Evolutionary conservation across 768 basidiomycete genomes (phyloP), one percentile per base, ranked within the genome.

Genomic region (Leucocoprinus leucothites): DNA sequence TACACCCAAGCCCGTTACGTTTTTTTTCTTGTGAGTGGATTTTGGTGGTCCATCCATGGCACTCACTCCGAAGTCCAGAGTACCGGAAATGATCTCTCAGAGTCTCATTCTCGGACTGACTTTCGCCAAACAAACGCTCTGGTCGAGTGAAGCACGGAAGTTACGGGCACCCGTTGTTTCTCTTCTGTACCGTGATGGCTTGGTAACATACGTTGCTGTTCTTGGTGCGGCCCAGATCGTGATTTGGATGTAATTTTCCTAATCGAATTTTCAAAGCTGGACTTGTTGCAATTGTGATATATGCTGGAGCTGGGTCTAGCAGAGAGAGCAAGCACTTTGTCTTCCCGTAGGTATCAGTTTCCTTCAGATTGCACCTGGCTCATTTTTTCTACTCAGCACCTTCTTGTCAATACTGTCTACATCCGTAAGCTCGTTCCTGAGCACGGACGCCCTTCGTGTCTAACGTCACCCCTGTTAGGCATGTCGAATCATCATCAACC

Each of bases 111-210:
- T 45, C 14, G 14, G 3, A 22, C 14, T 22, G 3, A 45, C 43
- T 45, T 45, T 45, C 31, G 31, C 6, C 31, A 31, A 31, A 11
- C 52, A 35, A 19, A 36, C 6, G 11, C 11, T 21, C 14, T 35
- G 21, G 8, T 31, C 14, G 9, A 46, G 42, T 9, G 24, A 22
- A 13, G 34, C 19, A 9, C 11, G 6, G 31, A n/a, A 14, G 13
- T 3, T 34, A n/a, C 34, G 34, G 31, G 26, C 24, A 7, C 36
- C 44, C 8, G 22, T 47, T 13, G n/a, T 28, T 2, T 22, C 7
- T 8, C 18, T 54, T 11, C 21, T 54, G 3, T 54, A 54, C 38
- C 44, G 53, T 3, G 53, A 54, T 21, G 53, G 44, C 7, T 9
- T 47, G 18, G 1, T 46, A 16, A 46, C 43, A 36, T 54, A 47